These are phyloP conservation scores for Globisporangium mamillatum DNA, from an alignment of 352 stramenopile genomes.

Conservation along the genomic window DNA sequence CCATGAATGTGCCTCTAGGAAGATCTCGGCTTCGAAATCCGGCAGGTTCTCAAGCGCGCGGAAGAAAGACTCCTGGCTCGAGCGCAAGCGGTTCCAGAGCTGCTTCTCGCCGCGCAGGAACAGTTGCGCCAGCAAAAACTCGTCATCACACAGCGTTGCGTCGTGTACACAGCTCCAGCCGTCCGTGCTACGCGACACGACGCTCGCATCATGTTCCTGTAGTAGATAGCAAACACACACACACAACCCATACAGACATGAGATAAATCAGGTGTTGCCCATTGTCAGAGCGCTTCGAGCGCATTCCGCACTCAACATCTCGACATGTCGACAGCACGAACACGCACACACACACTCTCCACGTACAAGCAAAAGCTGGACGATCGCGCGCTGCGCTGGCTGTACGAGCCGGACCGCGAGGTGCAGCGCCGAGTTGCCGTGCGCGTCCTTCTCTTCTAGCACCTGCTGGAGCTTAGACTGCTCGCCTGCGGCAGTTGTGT, in stretches of 20 bases:
- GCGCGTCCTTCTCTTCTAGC: conserved; percentile 52
- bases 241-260: neutral
- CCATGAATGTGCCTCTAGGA: conserved; percentile 78
- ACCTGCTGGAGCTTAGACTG: conserved; percentile 27
- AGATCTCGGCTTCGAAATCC: conserved; percentile 81
- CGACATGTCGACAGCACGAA: neutral
- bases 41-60: conserved; percentile 61
- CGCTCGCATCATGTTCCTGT: conserved; percentile 37
- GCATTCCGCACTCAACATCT: neutral
- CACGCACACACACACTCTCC: neutral
- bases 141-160: conserved; percentile 68
- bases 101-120: conserved; percentile 65
- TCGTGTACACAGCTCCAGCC: conserved; percentile 81
- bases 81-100: conserved; percentile 41
- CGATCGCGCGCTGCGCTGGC: conserved; percentile 51
- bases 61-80: conserved; percentile 54
- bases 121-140: conserved; percentile 68
- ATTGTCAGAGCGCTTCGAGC: neutral
- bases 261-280: conserved; percentile 6
- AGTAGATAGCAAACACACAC: neutral
- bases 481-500: neutral
- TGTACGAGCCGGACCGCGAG: conserved; percentile 69
- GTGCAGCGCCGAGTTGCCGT: conserved; percentile 72
- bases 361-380: conserved; percentile 53
- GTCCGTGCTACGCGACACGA: conserved; percentile 33